These are phyloP conservation scores for Sophora flavescens DNA, from an alignment of 306 rosid genomes.

Conservation along the genomic window DNA sequence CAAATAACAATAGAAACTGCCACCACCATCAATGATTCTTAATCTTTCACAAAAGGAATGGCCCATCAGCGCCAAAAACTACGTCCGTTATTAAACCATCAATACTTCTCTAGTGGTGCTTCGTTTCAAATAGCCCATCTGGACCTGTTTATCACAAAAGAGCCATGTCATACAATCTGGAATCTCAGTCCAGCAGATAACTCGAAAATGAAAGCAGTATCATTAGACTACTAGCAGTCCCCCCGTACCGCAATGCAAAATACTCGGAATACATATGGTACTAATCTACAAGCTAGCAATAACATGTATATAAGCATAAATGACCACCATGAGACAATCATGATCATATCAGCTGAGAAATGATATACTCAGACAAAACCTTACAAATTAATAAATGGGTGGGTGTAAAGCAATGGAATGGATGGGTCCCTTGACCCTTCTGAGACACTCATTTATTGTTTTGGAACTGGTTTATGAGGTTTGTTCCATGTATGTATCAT, in stretches of 20 bases:
- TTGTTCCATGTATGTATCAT: neutral
- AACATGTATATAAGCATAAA: neutral
- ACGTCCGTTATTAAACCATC: constrained; percentile 29
- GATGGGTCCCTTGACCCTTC: neutral
- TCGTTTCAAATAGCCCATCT: constrained; percentile 57
- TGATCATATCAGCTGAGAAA: neutral
- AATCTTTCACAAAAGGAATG: constrained; percentile 29
- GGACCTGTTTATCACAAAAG: constrained; percentile 54
- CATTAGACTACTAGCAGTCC: constrained; percentile 3
- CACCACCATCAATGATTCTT: constrained; percentile 27
- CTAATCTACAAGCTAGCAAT: constrained; percentile 22
- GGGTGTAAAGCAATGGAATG: neutral
- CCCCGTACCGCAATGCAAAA: constrained; percentile 14
- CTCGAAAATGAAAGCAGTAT: constrained; percentile 21
- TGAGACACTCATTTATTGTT: neutral
- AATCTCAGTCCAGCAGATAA: constrained; percentile 35
- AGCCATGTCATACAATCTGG: constrained; percentile 38
- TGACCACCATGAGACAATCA: neutral
- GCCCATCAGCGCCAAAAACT: constrained; percentile 28
- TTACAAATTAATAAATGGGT: neutral
- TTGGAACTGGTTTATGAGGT: neutral
- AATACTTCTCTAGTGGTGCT: constrained; percentile 55
- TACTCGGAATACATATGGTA: neutral
- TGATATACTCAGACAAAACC: constrained; percentile 1
- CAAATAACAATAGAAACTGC: constrained; percentile 32